Conservation (phyloP, 116 monocot species). For the Trichopus zeylanicus region DNA sequence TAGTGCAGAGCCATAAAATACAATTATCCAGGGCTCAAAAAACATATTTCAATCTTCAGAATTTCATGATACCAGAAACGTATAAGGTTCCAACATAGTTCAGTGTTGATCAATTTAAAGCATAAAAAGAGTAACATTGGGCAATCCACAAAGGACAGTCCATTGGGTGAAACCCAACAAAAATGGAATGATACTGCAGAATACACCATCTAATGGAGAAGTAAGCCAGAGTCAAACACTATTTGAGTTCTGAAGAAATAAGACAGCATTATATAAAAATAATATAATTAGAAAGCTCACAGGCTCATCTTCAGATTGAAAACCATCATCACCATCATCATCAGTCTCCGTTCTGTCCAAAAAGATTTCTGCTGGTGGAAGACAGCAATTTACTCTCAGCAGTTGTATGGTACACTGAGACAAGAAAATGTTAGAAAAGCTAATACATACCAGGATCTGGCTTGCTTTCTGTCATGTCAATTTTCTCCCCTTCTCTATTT, state of each 20-base stretch:
- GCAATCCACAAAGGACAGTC: no score
- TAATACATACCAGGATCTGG: constrained; percentile 22
- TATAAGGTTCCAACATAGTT: no score
- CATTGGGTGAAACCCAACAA: no score
- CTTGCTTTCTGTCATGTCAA: neutral
- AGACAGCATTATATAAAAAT: neutral
- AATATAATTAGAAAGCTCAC: constrained; percentile 25
- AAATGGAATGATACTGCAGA: no score
- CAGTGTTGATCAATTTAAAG: no score
- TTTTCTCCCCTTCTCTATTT: constrained; percentile 18
- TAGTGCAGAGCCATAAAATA: no score
- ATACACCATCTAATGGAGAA: neutral
- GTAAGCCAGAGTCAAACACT: neutral
- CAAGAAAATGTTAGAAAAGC: neutral
- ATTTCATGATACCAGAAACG: no score
- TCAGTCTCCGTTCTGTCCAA: constrained; percentile 37
- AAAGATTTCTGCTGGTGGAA: constrained; percentile 21
- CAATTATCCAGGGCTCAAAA: no score
- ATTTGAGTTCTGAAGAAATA: neutral
- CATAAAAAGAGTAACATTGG: no score
- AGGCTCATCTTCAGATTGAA: constrained; percentile 59
- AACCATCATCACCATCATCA: constrained; percentile 48
- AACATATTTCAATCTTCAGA: no score
- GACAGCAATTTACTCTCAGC: neutral
- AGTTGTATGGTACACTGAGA: neutral